Percentiles rank a stretch among this genome's conserved stretches.
phyloP scores from a whole-genome alignment of 495 filamentous ascomycete genomes.

The Penicillium maclennaniae region DNA sequence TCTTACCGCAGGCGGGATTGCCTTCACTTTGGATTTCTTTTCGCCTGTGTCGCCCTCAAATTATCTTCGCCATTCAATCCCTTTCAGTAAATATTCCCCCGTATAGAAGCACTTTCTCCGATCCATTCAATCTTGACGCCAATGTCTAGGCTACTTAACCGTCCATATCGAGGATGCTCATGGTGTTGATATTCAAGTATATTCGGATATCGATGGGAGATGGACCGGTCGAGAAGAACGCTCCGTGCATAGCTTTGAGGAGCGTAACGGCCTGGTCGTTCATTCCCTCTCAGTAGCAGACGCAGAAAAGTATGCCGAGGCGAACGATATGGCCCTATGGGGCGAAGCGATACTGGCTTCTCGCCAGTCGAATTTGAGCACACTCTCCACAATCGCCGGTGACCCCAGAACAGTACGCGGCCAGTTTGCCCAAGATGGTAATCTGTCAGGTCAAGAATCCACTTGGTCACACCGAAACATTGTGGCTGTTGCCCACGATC shows the following conservation, averaged over 20 bases:
- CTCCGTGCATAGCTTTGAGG: conserved; percentile 27
- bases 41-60: conserved; percentile 86
- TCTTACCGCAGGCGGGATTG: conserved; percentile 39
- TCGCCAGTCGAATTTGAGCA: conserved; percentile 23
- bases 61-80: conserved; percentile 76
- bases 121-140: conserved; percentile 12
- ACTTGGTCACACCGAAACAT: conserved; percentile 28
- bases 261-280: conserved; percentile 19
- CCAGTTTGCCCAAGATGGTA: conserved; percentile 24
- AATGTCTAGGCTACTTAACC: conserved; percentile 56
- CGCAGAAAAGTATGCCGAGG: conserved; percentile 38
- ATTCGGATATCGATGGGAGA: conserved; percentile 47
- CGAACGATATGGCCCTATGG: conserved; percentile 45
- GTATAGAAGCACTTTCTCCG: not conserved
- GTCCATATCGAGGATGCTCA: conserved; percentile 47
- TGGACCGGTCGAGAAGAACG: conserved; percentile 41
- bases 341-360: conserved; percentile 34
- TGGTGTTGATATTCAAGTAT: conserved; percentile 39
- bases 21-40: conserved; percentile 57
- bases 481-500: conserved; percentile 41
- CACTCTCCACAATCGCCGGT: conserved; percentile 28
- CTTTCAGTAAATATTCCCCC: conserved; percentile 51
- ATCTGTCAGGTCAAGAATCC: conserved; percentile 14
- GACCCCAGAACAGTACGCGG: conserved; percentile 15
- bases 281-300: conserved; percentile 34